A percentile compares a stretch with the other conserved stretches of the same genome.
These are phyloP conservation scores for Lactarius hatsudake DNA, from an alignment of 768 basidiomycete species.

Conservation along the genomic window DNA sequence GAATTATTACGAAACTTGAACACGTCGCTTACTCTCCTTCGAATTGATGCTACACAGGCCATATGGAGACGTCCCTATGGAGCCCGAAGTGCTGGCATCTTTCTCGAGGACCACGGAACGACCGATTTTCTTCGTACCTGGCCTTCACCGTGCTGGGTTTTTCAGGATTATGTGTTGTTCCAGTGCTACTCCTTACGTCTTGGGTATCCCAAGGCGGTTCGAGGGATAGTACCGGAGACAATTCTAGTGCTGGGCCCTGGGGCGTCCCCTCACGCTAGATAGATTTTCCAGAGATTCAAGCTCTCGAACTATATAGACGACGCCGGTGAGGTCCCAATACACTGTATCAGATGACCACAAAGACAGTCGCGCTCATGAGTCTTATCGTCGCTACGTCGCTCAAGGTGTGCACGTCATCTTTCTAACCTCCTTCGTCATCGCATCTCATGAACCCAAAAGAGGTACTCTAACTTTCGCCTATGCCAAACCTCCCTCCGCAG, in stretches of 20 bases:
- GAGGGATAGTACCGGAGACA: constrained; percentile 65
- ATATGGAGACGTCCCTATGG: constrained; percentile 64
- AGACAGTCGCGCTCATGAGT: constrained; percentile 73
- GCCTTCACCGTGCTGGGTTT: constrained; percentile 44
- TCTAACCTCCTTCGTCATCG: not conserved
- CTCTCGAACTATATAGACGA: not conserved
- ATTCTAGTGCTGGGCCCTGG: constrained; percentile 53
- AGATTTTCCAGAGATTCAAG: not conserved
- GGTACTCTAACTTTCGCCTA: constrained; percentile 31
- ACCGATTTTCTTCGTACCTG: not conserved
- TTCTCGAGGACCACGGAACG: not conserved
- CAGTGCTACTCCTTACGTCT: constrained; percentile 58
- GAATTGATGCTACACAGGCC: constrained; percentile 33
- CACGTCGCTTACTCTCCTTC: constrained; percentile 3
- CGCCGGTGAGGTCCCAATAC: constrained; percentile 42
- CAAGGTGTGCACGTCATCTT: constrained; percentile 51
- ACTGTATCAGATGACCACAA: constrained; percentile 73
- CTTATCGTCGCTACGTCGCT: constrained; percentile 58
- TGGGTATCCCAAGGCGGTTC: constrained; percentile 66
- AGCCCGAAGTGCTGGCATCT: constrained; percentile 40
- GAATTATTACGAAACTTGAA: too few species aligned
- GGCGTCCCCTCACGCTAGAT: constrained; percentile 53
- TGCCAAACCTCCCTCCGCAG: constrained; percentile 35
- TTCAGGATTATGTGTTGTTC: constrained; percentile 64
- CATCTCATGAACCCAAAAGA: constrained; percentile 41